Base-by-base conservation (phyloP, 345 rosid genomes). In the Corymbia maculata region DNA sequence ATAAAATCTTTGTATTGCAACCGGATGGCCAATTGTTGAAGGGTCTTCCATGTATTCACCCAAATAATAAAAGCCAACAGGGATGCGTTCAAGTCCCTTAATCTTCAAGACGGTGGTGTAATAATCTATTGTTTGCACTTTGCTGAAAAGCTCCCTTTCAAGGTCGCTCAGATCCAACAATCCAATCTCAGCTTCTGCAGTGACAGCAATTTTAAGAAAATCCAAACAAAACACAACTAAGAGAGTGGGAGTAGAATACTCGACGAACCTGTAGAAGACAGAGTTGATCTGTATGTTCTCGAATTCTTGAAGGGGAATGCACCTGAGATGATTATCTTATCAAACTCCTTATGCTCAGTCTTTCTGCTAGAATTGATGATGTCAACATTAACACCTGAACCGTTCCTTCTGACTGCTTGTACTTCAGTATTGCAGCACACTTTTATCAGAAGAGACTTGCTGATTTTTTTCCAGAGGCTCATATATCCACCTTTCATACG, bases 31-130 rank as follows among this genome's bases (percentile, higher is more conserved):
- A 44, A 94, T 92, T 51, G 95, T 92, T 52, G 92, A 88, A 88
- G 97, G 96, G 88, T 95, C 95, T 7, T 94, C 94, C 94, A 95
- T 94, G 88, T 93, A 93, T 89, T 93, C 95, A n/a, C 92, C 93
- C 14, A 95, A 94, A 91, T 94, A 94, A 53, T 93, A 95, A 84
- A 95, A 95, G 51, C 97, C 96, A 9, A 92, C 86, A 57, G 95
- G 96, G 87, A 94, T 89, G 49, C 91, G 91, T 90, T 94, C 94
- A 8, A 95, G 90, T 66, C 97, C 95, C 90, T 90, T 92, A 53
- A 94, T 93, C 89, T 94, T 93, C 87, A 94, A 42, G 59, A 91
- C 94, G 13, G 96, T 95, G 36, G 97, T 94, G 90, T 94, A 94
- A 89, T 95, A 95, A 89, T 95, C 96, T 45, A 94, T 93, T 47